A percentile compares a stretch with the other conserved stretches of the same genome.
Evolutionary conservation across 202 grass and related monocot genomes (phyloP).

Genomic region (Tripidium arundinaceum): DNA sequence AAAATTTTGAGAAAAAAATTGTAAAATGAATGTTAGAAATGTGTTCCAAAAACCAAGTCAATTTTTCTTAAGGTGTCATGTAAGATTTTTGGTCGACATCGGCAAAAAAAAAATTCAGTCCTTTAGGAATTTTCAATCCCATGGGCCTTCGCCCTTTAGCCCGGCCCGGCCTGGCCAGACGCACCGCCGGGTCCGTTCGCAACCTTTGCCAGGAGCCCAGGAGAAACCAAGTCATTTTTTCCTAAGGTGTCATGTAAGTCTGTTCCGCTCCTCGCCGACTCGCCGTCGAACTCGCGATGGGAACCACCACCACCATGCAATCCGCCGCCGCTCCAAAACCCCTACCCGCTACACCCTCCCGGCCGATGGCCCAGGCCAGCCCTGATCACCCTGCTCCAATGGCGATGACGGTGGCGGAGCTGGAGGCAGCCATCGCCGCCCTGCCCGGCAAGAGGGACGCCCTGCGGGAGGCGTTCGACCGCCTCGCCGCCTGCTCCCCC

Average conservation of each 20-base stretch:
- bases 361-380: neutral
- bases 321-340: neutral
- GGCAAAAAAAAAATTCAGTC: no score
- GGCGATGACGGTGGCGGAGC: slow-evolving; percentile 25
- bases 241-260: no score
- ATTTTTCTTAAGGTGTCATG: neutral
- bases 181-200: neutral
- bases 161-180: neutral
- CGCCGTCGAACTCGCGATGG: neutral
- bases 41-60: neutral
- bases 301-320: neutral
- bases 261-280: neutral
- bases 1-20: no score
- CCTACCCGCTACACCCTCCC: neutral
- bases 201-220: neutral
- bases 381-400: neutral
- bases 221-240: no score
- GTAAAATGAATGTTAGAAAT: neutral
- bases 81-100: neutral
- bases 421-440: slow-evolving; percentile 28
- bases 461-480: slow-evolving; percentile 36
- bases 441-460: slow-evolving; percentile 35
- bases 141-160: neutral
- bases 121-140: neutral
- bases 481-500: slow-evolving; percentile 39